These are phyloP conservation scores for Gracilaria caudata DNA, from an alignment of 23 red algal species.

Conservation along the genomic window DNA sequence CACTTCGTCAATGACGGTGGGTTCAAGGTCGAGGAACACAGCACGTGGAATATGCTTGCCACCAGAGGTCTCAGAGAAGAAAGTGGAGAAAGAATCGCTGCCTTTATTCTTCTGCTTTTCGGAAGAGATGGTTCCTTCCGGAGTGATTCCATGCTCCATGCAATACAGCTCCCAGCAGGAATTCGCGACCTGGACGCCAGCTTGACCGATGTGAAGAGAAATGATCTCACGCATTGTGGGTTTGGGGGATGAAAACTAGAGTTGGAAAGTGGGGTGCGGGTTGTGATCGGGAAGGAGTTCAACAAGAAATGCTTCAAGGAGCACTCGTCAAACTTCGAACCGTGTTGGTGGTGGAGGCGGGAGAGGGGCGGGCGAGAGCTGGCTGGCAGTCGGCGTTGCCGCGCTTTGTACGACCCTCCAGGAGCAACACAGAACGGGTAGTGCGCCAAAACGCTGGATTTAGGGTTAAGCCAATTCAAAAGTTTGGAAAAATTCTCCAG, in stretches of 20 bases:
- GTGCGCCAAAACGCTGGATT: slow-evolving; percentile 15
- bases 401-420: neutral
- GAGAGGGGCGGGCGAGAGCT: neutral
- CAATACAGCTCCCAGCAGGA: slow-evolving; percentile 99
- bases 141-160: slow-evolving; percentile 91
- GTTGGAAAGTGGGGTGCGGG: neutral
- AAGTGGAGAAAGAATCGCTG: slow-evolving; percentile 88
- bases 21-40: slow-evolving; percentile 98
- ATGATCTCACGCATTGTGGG: slow-evolving; percentile 96
- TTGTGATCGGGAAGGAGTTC: slow-evolving; percentile 36
- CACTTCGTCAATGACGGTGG: slow-evolving; percentile 98
- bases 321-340: slow-evolving; percentile 62
- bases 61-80: slow-evolving; percentile 90
- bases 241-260: neutral
- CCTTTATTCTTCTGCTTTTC: slow-evolving; percentile 61
- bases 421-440: neutral
- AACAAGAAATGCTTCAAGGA: slow-evolving; percentile 71
- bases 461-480: slow-evolving; percentile 41
- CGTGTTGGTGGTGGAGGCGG: neutral
- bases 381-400: neutral
- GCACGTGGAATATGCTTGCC: slow-evolving; percentile 94
- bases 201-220: slow-evolving; percentile 98
- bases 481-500: slow-evolving; percentile 27
- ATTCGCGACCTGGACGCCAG: slow-evolving; percentile 97
- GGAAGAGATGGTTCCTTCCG: slow-evolving; percentile 72